These are phyloP conservation scores for Halophytophthora polymorphica DNA, from an alignment of 352 stramenopile genomes.

Conservation along the genomic window DNA sequence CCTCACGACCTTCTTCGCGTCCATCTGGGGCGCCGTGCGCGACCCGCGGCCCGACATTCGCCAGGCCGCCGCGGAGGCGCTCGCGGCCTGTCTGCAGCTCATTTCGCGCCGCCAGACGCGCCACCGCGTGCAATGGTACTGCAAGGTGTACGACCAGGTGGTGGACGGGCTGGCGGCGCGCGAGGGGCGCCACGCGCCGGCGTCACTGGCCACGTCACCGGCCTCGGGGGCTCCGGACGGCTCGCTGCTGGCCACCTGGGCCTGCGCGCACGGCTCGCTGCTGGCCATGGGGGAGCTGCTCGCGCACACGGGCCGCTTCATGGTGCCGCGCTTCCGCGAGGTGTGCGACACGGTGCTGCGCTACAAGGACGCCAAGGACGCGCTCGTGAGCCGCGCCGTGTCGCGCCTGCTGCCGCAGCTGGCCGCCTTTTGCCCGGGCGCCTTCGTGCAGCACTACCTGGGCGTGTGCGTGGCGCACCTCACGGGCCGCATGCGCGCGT, in stretches of 20 bases:
- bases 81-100: constrained; percentile 87
- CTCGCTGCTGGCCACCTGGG: constrained; percentile 45
- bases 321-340: constrained; percentile 96
- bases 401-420: constrained; percentile 92
- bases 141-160: constrained; percentile 90
- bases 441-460: constrained; percentile 94
- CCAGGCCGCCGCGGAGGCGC: constrained; percentile 74
- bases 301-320: constrained; percentile 94
- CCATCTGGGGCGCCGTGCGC: constrained; percentile 85
- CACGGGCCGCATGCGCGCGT: constrained; percentile 74
- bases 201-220: constrained; percentile 13
- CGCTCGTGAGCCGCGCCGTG: constrained; percentile 77
- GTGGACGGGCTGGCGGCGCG: constrained; percentile 62
- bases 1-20: constrained; percentile 91
- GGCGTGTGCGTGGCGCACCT: constrained; percentile 77
- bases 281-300: constrained; percentile 95
- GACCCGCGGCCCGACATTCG: constrained; percentile 77
- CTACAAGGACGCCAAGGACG: constrained; percentile 90
- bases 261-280: constrained; percentile 93
- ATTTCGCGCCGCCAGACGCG: constrained; percentile 79
- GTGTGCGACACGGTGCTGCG: constrained; percentile 92
- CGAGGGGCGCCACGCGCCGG: constrained; percentile 12
- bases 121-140: constrained; percentile 90
- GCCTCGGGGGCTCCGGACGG: neutral
- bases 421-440: constrained; percentile 89